Evolutionary conservation across 2,329 filamentous ascomycete species (phyloP).

Genomic region (Fusarium anthophilum): DNA sequence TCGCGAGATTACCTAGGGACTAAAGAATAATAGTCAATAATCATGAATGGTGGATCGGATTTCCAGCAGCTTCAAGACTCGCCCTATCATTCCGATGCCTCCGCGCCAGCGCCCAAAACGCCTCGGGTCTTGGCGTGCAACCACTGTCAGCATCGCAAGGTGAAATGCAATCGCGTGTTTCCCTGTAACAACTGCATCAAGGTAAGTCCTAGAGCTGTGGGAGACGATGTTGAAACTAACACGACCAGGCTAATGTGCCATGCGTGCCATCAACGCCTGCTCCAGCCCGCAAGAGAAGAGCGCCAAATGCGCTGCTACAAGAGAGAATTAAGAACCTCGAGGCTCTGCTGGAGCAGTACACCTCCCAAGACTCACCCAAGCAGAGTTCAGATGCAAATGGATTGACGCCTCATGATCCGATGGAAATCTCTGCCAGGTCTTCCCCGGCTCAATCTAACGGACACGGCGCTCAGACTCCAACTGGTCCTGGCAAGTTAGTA

Average conservation of each 20-base stretch:
- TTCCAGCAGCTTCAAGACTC: not conserved
- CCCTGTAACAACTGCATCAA: slow-evolving; percentile 10
- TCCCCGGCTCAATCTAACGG: not conserved
- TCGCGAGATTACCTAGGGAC: fast-evolving
- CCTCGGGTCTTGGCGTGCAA: slow-evolving; percentile 12
- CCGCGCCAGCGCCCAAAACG: not conserved
- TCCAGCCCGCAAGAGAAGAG: slow-evolving; percentile 9
- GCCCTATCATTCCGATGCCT: slow-evolving; percentile 9
- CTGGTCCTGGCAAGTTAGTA: slow-evolving; percentile 2
- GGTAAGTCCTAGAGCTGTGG: fast-evolving
- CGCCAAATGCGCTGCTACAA: slow-evolving; percentile 2
- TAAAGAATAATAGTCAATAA: not conserved
- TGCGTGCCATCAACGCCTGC: slow-evolving; percentile 12
- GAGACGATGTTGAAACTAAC: fast-evolving
- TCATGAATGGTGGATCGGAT: not conserved
- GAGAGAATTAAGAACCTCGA: slow-evolving; percentile 15
- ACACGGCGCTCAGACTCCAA: not conserved
- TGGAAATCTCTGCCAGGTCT: not conserved
- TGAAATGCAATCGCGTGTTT: slow-evolving; percentile 20
- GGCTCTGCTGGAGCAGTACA: slow-evolving; percentile 4
- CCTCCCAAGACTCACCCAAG: not conserved
- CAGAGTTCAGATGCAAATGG: not conserved
- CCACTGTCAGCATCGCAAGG: slow-evolving; percentile 20
- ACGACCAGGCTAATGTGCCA: not conserved
- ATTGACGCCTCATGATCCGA: not conserved